Conservation (phyloP, 2,329 filamentous ascomycete species). For the Chaetomium globosum region DNA sequence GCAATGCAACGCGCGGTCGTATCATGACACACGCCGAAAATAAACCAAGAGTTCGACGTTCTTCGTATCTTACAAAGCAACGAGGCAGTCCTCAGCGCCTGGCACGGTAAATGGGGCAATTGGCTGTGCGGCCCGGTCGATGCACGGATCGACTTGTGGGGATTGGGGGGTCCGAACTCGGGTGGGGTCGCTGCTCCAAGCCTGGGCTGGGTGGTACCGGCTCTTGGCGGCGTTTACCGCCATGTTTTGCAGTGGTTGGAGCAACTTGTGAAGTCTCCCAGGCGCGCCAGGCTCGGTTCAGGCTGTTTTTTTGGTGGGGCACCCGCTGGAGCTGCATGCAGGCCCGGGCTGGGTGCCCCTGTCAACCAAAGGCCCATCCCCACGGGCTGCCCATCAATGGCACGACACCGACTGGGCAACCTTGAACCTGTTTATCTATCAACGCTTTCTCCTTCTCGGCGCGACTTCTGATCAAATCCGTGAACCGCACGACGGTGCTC, state of each 20-base stretch:
- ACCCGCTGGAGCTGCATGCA: conserved; percentile 28
- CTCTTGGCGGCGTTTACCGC: neutral
- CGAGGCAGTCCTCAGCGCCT: conserved; percentile 4
- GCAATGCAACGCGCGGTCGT: neutral
- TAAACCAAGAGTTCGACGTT: neutral
- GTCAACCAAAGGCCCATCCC: conserved; percentile 4
- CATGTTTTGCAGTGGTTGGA: neutral
- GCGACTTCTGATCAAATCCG: neutral
- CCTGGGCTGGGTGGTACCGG: conserved; percentile 13
- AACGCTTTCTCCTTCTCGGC: neutral
- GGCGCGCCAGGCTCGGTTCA: neutral
- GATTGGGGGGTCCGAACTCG: conserved; percentile 24
- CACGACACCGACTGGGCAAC: neutral
- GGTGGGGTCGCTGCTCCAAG: conserved; percentile 22
- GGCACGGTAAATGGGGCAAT: no score
- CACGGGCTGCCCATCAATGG: conserved; percentile 29
- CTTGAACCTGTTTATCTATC: conserved; percentile 3
- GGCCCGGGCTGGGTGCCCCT: conserved; percentile 19
- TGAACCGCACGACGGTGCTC: neutral
- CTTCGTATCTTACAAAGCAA: conserved; percentile 11
- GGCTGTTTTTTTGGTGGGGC: neutral
- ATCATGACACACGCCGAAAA: neutral
- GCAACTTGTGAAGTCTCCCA: neutral
- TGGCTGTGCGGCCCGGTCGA: neutral
- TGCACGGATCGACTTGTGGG: conserved; percentile 16